These are phyloP conservation scores for Puccinia triticina DNA, from an alignment of 1,284 basidiomycete genomes.

Conservation along the genomic window DNA sequence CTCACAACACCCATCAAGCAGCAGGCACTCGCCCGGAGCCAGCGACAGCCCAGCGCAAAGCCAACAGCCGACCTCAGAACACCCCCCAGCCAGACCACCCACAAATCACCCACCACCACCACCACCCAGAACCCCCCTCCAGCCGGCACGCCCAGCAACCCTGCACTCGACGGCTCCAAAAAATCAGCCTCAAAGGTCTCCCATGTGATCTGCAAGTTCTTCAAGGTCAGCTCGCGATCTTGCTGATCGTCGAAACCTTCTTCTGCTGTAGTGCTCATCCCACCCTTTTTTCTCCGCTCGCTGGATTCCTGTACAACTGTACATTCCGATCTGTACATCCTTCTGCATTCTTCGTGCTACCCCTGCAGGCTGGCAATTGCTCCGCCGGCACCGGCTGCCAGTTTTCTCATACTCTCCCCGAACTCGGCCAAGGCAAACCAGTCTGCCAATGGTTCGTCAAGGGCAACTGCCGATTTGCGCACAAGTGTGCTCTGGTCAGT, in stretches of 20 bases:
- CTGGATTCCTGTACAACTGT: neutral
- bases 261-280: slow-evolving; percentile 62
- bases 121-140: no score
- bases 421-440: slow-evolving; percentile 73
- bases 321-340: neutral
- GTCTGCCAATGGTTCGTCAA: slow-evolving; percentile 84
- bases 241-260: no score
- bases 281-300: neutral
- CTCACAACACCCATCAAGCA: slow-evolving; percentile 14
- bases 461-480: slow-evolving; percentile 96
- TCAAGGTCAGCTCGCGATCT: slow-evolving; percentile 73
- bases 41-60: neutral
- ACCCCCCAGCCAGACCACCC: neutral
- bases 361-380: slow-evolving; percentile 61
- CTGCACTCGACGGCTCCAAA: slow-evolving; percentile 20
- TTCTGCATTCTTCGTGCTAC: slow-evolving; percentile 64
- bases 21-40: neutral
- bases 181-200: slow-evolving; percentile 64
- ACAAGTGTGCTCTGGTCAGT: slow-evolving; percentile 71
- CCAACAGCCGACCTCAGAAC: neutral
- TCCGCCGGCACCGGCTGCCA: slow-evolving; percentile 93
- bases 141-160: neutral
- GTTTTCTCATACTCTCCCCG: slow-evolving; percentile 75
- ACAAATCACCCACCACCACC: neutral
- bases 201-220: slow-evolving; percentile 98